Base-by-base conservation (phyloP, 331 rosid genomes). In the Acacia concinna region DNA sequence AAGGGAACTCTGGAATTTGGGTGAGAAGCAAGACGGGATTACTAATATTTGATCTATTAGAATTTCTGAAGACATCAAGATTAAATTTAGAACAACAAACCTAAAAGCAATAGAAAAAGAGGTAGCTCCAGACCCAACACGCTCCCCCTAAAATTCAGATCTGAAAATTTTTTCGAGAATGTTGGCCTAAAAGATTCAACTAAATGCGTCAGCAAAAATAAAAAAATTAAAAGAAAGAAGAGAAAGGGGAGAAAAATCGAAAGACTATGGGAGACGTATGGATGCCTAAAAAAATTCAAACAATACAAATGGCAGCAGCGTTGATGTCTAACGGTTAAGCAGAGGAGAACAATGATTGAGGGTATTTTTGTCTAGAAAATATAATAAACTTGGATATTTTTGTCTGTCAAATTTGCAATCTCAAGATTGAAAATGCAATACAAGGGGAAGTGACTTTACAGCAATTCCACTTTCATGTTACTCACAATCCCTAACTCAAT, bases 111-210 rank as follows among this genome's bases (percentile, higher is more conserved):
- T 27, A 25, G n/a, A 51, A 47, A 23, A 30, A 21, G 21, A 21
- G 43, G 40, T 32, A 79, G 78, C 67, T 68, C n/a, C 71, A 46
- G 73, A 68, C 43, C 52, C 41, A 30, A 14, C 6, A 71, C 13
- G 65, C 57, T 78, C 52, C 73, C 70, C 28, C 34, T 60, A 68
- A n/a, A 68, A 62, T n/a, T 76, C 64, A 86, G 89, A 83, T 83
- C 89, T 81, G 74, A 41, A 59, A 40, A 35, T 6, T 54, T 37
- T 17, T 70, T 69, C n/a, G 20, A 64, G 59, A 17, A 35, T 69
- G 60, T 21, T 13, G 67, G 71, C 31, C 49, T 46, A 37, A 20
- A 25, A 38, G 17, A 67, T 30, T 57, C 69, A 79, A 38, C 69
- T 20, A 34, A 70, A 62, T 63, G 28, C 8, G 6, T 15, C 65